phyloP scores from a whole-genome alignment of 106 monocot species.

The Gastrodia elata region DNA sequence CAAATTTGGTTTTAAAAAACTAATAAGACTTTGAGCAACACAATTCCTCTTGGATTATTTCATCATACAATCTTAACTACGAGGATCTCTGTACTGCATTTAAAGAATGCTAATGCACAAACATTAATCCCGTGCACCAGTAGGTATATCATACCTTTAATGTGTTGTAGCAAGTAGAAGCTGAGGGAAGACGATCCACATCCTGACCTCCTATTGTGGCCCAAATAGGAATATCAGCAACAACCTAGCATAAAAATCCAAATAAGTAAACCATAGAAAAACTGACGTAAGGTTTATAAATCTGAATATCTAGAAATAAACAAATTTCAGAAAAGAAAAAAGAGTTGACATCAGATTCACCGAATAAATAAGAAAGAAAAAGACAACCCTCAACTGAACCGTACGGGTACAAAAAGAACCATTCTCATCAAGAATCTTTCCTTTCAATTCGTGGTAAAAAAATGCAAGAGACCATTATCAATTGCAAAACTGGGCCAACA shows the following conservation, averaged over 20 bases:
- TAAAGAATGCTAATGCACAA: not conserved
- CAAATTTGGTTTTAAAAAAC: too few relatives aligned
- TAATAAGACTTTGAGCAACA: not conserved
- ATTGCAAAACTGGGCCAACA: not conserved
- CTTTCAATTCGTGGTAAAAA: not conserved
- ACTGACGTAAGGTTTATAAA: not conserved
- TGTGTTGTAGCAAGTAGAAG: slow-evolving; percentile 92
- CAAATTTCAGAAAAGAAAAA: not conserved
- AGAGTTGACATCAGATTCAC: not conserved
- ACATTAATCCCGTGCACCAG: not conserved
- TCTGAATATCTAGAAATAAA: not conserved
- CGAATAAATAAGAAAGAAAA: not conserved
- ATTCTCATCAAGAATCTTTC: not conserved
- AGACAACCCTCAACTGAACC: not conserved
- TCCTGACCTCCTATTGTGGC: slow-evolving; percentile 83
- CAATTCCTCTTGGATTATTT: not conserved
- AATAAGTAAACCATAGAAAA: not conserved
- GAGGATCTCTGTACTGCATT: not conserved
- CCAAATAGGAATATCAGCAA: slow-evolving; percentile 74
- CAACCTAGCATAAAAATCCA: slow-evolving; percentile 32
- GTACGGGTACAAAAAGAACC: not conserved
- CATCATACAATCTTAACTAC: not conserved
- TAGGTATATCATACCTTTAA: slow-evolving; percentile 43
- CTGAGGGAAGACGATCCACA: slow-evolving; percentile 87
- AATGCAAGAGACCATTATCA: not conserved